phyloP scores from a whole-genome alignment of 2,329 filamentous ascomycete species.

The Fusarium sp. region DNA sequence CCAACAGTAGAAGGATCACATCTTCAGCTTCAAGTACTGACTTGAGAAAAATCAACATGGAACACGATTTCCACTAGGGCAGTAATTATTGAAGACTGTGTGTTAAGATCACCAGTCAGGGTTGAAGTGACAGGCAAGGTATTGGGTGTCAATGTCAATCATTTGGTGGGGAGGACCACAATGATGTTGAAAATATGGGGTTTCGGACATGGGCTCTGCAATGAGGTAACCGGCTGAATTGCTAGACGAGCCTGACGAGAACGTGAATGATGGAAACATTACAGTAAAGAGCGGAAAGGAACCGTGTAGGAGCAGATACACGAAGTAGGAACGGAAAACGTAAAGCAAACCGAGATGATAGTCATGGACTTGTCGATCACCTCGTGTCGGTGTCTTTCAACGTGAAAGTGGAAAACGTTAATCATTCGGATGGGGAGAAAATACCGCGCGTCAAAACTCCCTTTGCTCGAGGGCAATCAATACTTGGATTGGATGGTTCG shows the following conservation, averaged over 20 bases:
- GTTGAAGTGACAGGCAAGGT: slow-evolving; percentile 1
- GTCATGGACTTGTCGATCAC: slow-evolving; percentile 17
- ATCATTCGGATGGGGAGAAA: slow-evolving; percentile 10
- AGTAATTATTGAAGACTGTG: not conserved
- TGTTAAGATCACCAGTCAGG: slow-evolving; percentile 26
- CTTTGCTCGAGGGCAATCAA: not conserved
- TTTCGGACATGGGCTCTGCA: not conserved
- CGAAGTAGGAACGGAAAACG: not conserved
- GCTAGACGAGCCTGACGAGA: not conserved
- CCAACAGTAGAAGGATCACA: not conserved
- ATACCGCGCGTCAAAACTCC: slow-evolving; percentile 15
- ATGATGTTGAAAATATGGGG: slow-evolving; percentile 3
- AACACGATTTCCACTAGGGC: not conserved
- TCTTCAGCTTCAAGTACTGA: not conserved
- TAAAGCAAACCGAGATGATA: not conserved
- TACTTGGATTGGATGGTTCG: slow-evolving; percentile 28
- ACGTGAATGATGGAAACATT: not conserved
- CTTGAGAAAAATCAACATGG: not conserved
- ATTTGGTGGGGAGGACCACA: not conserved
- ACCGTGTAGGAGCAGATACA: not conserved
- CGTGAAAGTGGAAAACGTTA: slow-evolving; percentile 11
- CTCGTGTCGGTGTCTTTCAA: slow-evolving; percentile 26
- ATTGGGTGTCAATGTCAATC: not conserved
- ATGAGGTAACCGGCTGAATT: slow-evolving; percentile 8
- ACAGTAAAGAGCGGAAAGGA: not conserved